phyloP scores from a whole-genome alignment of 176 grass and related monocot genomes.

The Areca catechu region DNA sequence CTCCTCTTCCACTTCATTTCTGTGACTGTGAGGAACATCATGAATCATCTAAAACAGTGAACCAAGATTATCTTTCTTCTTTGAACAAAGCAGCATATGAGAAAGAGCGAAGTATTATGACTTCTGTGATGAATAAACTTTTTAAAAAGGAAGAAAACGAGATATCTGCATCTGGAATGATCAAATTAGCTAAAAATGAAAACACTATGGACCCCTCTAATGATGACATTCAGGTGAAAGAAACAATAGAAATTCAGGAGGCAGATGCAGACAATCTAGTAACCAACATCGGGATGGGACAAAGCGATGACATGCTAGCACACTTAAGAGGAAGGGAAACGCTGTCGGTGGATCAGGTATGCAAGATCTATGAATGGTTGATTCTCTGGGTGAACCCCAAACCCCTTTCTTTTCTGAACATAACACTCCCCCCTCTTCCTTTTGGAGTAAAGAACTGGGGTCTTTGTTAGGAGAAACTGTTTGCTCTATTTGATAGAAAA shows the following conservation, averaged over 20 bases:
- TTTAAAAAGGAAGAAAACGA: constrained; percentile 44
- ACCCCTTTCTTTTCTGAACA: too few species aligned
- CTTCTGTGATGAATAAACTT: constrained; percentile 80
- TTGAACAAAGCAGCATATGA: constrained; percentile 53
- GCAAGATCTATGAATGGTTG: not conserved
- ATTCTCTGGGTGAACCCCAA: too few species aligned
- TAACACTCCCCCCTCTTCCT: too few species aligned
- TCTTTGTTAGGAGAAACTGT: too few species aligned
- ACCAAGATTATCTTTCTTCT: constrained; percentile 54
- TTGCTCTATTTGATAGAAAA: too few species aligned
- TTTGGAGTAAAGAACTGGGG: too few species aligned
- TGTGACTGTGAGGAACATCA: constrained; percentile 96
- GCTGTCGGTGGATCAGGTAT: constrained; percentile 31
- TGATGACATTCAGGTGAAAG: constrained; percentile 23
- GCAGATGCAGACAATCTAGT: constrained; percentile 78
- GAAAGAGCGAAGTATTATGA: constrained; percentile 80
- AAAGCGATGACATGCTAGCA: constrained; percentile 28
- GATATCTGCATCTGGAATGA: constrained; percentile 20
- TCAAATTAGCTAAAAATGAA: constrained; percentile 4
- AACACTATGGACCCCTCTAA: constrained; percentile 8
- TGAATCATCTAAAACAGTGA: constrained; percentile 47
- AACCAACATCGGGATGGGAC: constrained; percentile 51
- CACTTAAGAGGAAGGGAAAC: constrained; percentile 25
- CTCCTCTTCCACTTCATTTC: constrained; percentile 87
- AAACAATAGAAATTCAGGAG: constrained; percentile 30